phyloP scores from a whole-genome alignment of 306 rosid genomes.

The Arachis stenosperma region DNA sequence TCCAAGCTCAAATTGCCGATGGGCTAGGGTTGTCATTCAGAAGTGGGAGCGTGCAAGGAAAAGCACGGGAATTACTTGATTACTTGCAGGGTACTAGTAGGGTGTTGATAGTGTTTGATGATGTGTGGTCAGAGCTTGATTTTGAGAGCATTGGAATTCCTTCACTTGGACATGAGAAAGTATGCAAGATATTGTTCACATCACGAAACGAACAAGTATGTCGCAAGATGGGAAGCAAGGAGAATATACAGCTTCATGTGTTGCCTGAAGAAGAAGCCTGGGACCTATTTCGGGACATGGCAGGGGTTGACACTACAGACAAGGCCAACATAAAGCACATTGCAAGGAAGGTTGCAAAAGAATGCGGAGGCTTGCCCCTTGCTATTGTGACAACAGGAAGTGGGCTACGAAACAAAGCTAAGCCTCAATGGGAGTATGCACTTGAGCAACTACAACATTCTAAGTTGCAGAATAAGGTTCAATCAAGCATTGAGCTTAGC shows the following conservation, averaged over 20 bases:
- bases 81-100: not conserved
- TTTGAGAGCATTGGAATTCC: constrained; percentile 41
- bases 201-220: constrained; percentile 41
- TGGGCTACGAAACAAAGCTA: constrained; percentile 11
- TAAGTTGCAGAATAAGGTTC: not conserved
- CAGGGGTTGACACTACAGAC: not conserved
- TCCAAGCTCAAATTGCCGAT: constrained; percentile 36
- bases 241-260: not conserved
- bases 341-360: constrained; percentile 35
- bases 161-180: not conserved
- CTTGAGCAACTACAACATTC: constrained; percentile 1
- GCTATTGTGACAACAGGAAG: constrained; percentile 43
- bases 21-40: not conserved
- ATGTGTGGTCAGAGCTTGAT: constrained; percentile 43
- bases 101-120: constrained; percentile 46
- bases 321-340: not conserved
- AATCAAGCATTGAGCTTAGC: constrained; percentile 26
- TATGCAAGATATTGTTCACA: constrained; percentile 43
- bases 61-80: not conserved
- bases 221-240: constrained; percentile 16
- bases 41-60: not conserved
- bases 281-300: constrained; percentile 31
- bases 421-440: constrained; percentile 35
- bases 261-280: constrained; percentile 24
- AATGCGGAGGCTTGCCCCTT: constrained; percentile 52